Evolutionary conservation across 805 yeast genomes (phyloP), one percentile per base, ranked within the genome.

Genomic region (Sugiyamaella qingdaonensis): DNA sequence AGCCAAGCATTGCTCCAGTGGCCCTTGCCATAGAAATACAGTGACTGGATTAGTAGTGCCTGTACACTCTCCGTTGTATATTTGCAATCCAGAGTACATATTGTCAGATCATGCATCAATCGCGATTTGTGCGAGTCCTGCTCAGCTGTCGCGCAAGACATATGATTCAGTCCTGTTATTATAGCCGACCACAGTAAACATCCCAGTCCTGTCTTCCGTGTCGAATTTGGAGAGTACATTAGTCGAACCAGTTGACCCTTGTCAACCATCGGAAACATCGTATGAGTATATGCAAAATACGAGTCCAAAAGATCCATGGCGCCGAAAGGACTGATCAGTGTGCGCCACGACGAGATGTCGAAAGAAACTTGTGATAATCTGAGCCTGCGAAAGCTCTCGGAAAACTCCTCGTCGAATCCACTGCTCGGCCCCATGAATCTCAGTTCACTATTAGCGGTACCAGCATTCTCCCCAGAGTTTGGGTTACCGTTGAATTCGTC

Each of bases 121-220:
- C 46, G 51, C 13, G 51, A 36, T 14, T 31, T 39, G 14, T 32
- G 21, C 16, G 45, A 18, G 29, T 52, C 55, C 31, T 42, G 31
- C n/a, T 48, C 32, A 11, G 36, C 19, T 19, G 18, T 32, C 5
- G 43, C 55, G 18, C 31, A 35, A 2, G 24, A 14, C 16, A 36
- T 52, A 9, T 41, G 46, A 32, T 48, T 52, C 11, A 52, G 34
- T 10, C 54, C 55, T 10, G 16, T 50, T 13, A 52, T 48, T n/a
- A 52, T 31, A n/a, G 48, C 48, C 10, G 52, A 36, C 55, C 55
- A 52, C 43, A 52, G 45, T 31, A 52, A 35, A 27, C 53, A 48
- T 10, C 51, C 33, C n/a, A 18, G 5, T 13, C 55, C 55, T 7
- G 46, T 48, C 46, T 46, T 46, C 14, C 16, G 32, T 2, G 45